Conservation (phyloP, 768 basidiomycete genomes). For the Psilocybe azurescens region DNA sequence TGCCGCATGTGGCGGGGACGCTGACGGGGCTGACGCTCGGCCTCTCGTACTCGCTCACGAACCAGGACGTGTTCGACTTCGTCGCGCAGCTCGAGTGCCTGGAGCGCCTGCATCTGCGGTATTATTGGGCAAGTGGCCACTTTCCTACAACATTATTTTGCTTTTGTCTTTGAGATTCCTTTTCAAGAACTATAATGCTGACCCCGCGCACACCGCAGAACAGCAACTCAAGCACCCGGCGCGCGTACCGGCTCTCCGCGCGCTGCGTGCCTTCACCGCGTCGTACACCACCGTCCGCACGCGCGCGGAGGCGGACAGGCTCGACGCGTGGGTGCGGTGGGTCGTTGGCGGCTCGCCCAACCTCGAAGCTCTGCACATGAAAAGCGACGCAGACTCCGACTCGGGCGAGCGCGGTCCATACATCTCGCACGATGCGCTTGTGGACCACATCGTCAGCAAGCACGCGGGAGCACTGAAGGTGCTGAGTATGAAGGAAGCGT, state of each 20-base stretch:
- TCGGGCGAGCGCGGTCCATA: neutral
- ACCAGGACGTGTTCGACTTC: slow-evolving; percentile 57
- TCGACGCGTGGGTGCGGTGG: slow-evolving; percentile 48
- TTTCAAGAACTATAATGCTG: too few species aligned
- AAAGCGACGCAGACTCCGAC: slow-evolving; percentile 27
- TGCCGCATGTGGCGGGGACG: slow-evolving; percentile 39
- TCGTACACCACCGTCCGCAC: slow-evolving; percentile 23
- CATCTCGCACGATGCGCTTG: slow-evolving; percentile 38
- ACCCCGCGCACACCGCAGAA: neutral
- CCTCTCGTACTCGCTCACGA: slow-evolving; percentile 61
- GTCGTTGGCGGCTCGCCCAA: slow-evolving; percentile 36
- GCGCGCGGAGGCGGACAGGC: slow-evolving; percentile 29
- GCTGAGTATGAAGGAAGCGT: slow-evolving; percentile 31
- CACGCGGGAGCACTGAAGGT: slow-evolving; percentile 37
- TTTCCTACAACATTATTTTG: neutral
- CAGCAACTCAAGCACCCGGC: slow-evolving; percentile 49
- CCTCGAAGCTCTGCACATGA: slow-evolving; percentile 37
- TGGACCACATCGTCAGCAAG: slow-evolving; percentile 40
- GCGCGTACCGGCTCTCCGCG: slow-evolving; percentile 23
- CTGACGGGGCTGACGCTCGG: slow-evolving; percentile 51
- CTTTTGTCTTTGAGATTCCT: neutral
- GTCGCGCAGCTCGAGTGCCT: slow-evolving; percentile 45
- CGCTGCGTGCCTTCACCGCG: slow-evolving; percentile 31
- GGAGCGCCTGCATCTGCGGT: slow-evolving; percentile 46
- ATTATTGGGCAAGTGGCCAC: slow-evolving; percentile 51